Evolutionary conservation across 2,329 filamentous ascomycete species (phyloP).

Genomic region (Trichophyton rubrum): DNA sequence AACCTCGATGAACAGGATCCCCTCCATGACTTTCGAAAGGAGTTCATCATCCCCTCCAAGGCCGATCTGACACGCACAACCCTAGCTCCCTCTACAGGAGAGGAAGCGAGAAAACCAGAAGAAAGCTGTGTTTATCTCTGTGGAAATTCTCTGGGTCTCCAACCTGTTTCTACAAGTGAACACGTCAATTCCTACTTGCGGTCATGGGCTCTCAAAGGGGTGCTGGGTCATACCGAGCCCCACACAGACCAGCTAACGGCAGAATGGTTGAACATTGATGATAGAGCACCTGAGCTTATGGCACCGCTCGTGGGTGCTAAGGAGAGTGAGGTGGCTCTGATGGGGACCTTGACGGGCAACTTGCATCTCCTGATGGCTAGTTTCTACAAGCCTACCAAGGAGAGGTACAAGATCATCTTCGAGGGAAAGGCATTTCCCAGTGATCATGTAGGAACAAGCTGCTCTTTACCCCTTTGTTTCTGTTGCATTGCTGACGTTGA

Average conservation of each 20-base stretch:
- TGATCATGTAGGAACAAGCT: slow-evolving; percentile 48
- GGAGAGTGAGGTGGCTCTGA: slow-evolving; percentile 64
- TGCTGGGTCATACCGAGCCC: slow-evolving; percentile 67
- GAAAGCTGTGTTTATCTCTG: slow-evolving; percentile 63
- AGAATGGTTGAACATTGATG: slow-evolving; percentile 68
- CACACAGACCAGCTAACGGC: slow-evolving; percentile 55
- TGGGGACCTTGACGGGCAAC: slow-evolving; percentile 77
- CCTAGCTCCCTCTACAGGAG: slow-evolving; percentile 29
- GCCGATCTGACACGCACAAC: slow-evolving; percentile 54
- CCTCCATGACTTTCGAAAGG: slow-evolving; percentile 48
- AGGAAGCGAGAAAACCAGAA: slow-evolving; percentile 12
- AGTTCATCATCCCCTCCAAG: slow-evolving; percentile 69
- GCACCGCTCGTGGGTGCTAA: slow-evolving; percentile 63
- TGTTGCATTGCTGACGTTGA: neutral
- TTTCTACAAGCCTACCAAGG: slow-evolving; percentile 60
- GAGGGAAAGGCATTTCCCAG: slow-evolving; percentile 85
- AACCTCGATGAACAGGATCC: slow-evolving; percentile 49
- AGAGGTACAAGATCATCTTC: slow-evolving; percentile 67
- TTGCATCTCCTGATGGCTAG: slow-evolving; percentile 71
- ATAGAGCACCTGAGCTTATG: slow-evolving; percentile 56
- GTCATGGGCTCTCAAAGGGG: slow-evolving; percentile 74
- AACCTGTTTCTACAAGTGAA: slow-evolving; percentile 55
- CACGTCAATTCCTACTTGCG: slow-evolving; percentile 62
- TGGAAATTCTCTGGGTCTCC: slow-evolving; percentile 78
- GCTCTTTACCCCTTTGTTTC: slow-evolving; percentile 16